These are phyloP conservation scores for Symbiotaphrina buchneri DNA, from an alignment of 495 filamentous ascomycete species.

Conservation along the genomic window DNA sequence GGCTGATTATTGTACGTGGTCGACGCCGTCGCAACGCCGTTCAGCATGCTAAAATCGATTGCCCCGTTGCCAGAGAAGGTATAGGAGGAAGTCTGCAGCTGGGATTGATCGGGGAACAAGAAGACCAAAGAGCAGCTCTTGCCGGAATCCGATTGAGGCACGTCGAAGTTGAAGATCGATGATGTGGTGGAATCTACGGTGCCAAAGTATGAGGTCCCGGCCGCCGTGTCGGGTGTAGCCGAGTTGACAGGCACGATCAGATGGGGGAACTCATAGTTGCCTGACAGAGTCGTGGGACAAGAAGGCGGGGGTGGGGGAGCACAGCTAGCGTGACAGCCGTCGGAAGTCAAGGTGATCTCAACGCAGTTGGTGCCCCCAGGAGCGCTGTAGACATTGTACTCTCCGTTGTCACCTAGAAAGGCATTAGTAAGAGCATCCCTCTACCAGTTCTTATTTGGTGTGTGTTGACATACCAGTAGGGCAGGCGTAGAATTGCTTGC, in stretches of 20 bases:
- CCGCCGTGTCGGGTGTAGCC: conserved; percentile 22
- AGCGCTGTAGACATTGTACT: conserved; percentile 8
- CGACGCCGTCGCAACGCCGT: conserved; percentile 12
- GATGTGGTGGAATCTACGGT: conserved; percentile 29
- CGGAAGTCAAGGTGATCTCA: conserved; percentile 5
- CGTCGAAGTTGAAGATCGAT: conserved; percentile 50
- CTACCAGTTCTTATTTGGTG: too few species aligned
- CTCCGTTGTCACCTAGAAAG: too few species aligned
- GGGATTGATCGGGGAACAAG: conserved; percentile 29
- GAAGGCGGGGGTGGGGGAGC: conserved; percentile 5
- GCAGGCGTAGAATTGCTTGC: conserved; percentile 8
- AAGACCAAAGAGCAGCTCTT: conserved; percentile 45
- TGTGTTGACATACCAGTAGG: conserved; percentile 8
- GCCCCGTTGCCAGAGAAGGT: conserved; percentile 31
- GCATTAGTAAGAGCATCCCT: too few species aligned
- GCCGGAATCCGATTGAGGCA: conserved; percentile 24
- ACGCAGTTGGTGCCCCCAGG: conserved; percentile 8
- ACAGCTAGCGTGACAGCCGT: conserved; percentile 4
- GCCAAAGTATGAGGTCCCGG: conserved; percentile 31
- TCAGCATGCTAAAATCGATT: conserved; percentile 26
- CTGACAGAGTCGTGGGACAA: conserved; percentile 1
- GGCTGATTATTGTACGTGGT: conserved; percentile 30
- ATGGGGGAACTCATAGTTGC: conserved; percentile 24
- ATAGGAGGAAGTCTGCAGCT: conserved; percentile 31
- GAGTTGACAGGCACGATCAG: conserved; percentile 43